These are phyloP conservation scores for Microthlaspi erraticum DNA, from an alignment of 345 rosid genomes.

Conservation along the genomic window DNA sequence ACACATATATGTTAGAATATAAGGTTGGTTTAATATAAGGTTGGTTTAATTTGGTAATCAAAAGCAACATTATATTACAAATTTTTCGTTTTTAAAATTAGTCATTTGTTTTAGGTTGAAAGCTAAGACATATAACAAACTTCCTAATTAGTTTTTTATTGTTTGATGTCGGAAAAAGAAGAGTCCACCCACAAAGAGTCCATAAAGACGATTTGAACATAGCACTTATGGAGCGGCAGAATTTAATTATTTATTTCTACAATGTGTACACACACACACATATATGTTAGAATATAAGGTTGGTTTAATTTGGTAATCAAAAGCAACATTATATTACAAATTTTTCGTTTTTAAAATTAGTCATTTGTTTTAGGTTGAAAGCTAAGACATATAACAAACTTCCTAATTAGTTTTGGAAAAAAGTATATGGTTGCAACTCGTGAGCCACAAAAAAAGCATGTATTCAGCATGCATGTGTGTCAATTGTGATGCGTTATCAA, in stretches of 20 bases:
- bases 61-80: neutral
- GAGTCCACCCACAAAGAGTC: conserved; percentile 36
- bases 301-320: conserved; percentile 18
- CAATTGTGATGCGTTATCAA: neutral
- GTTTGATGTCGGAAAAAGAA: conserved; percentile 39
- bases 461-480: neutral
- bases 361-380: neutral
- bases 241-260: neutral
- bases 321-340: neutral
- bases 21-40: neutral
- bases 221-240: conserved; percentile 25
- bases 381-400: conserved; percentile 3
- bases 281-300: neutral
- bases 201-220: conserved; percentile 13
- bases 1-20: neutral
- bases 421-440: conserved; percentile 10
- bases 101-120: neutral
- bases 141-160: no score
- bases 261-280: neutral
- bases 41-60: conserved; percentile 17
- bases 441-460: conserved; percentile 18
- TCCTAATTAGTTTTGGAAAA: neutral
- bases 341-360: no score
- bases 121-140: neutral
- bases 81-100: no score